phyloP scores from a whole-genome alignment of 805 yeast species.

The Sungouiozyma ichnusensis region DNA sequence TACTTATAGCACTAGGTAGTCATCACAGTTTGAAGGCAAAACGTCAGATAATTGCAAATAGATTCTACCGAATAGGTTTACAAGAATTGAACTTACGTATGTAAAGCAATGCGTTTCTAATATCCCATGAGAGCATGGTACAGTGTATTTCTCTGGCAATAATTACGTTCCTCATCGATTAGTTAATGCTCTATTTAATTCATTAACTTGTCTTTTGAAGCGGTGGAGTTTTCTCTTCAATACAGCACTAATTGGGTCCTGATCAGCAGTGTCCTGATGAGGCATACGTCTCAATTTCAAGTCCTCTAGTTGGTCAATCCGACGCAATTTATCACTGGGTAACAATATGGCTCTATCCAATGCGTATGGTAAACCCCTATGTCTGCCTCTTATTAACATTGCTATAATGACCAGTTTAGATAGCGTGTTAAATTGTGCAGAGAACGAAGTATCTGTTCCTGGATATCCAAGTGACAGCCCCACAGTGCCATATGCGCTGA shows the following conservation, averaged over 20 bases:
- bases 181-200: not conserved
- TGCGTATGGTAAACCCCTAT: conserved; percentile 89
- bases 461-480: conserved; percentile 86
- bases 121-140: too few species aligned
- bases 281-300: conserved; percentile 5
- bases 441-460: conserved; percentile 50
- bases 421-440: conserved; percentile 59
- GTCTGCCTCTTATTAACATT: conserved; percentile 89
- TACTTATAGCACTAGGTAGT: too few species aligned
- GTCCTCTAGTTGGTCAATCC: conserved; percentile 49
- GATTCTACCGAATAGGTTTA: too few species aligned
- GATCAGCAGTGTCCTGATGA: not conserved
- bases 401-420: conserved; percentile 80
- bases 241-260: not conserved
- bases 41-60: too few species aligned
- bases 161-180: too few species aligned
- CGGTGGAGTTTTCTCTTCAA: not conserved
- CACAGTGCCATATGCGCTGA: conserved; percentile 93
- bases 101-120: too few species aligned
- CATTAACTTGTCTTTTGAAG: not conserved
- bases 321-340: conserved; percentile 54
- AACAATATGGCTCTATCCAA: conserved; percentile 88
- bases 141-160: too few species aligned
- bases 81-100: too few species aligned
- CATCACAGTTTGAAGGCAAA: too few species aligned